Evolutionary conservation across 805 yeast genomes (phyloP).

Genomic region (Yarrowia sp.): DNA sequence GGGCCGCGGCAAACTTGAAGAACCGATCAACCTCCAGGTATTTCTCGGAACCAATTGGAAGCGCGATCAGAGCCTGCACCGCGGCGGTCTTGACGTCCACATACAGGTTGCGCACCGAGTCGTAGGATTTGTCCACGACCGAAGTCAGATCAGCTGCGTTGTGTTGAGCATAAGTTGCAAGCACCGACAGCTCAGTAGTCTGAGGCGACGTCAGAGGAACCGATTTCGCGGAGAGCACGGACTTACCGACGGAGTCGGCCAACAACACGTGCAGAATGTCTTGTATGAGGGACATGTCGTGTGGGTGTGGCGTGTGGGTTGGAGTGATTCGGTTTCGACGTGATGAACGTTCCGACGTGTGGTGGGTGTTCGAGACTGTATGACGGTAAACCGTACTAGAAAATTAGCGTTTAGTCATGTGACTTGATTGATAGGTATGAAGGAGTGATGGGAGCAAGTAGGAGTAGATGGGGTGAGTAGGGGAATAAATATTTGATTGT

Average conservation of each 20-base stretch:
- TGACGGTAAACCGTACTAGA: neutral
- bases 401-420: slow-evolving; percentile 22
- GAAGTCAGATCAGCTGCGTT: slow-evolving; percentile 27
- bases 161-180: slow-evolving; percentile 18
- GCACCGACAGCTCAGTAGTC: slow-evolving; percentile 3
- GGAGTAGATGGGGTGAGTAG: neutral
- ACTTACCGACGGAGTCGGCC: neutral
- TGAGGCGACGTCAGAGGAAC: slow-evolving; percentile 15
- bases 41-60: slow-evolving; percentile 35
- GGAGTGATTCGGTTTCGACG: neutral
- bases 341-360: slow-evolving; percentile 24
- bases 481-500: too few relatives aligned
- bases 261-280: slow-evolving; percentile 20
- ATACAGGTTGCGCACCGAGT: slow-evolving; percentile 29
- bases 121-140: slow-evolving; percentile 29
- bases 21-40: slow-evolving; percentile 38
- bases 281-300: slow-evolving; percentile 16
- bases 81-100: slow-evolving; percentile 39
- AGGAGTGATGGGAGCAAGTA: too few relatives aligned
- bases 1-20: slow-evolving; percentile 38
- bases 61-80: slow-evolving; percentile 32
- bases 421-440: neutral
- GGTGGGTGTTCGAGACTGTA: neutral
- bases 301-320: neutral
- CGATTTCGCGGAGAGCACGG: neutral